Evolutionary conservation across 805 yeast species (phyloP), one percentile per base, ranked within the genome.

Genomic region (Naumovozyma dairenensis): DNA sequence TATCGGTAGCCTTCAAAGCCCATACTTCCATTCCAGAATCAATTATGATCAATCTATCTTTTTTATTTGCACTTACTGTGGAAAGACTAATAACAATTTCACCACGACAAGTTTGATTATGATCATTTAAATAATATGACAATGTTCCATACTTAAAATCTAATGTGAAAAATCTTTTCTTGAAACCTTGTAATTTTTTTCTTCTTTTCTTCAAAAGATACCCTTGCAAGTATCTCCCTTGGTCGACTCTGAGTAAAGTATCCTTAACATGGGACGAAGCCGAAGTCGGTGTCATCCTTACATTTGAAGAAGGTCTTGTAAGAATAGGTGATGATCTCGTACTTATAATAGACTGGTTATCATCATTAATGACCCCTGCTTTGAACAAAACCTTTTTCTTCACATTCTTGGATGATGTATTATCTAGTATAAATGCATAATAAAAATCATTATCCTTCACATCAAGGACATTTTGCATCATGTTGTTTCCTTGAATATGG

Each of bases 11-110:
- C 47, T 81, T 83, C 39, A 89, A 64, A 25, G 74, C 76, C 97
- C 97, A 89, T 7, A 82, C 77, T 54, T 89, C 97, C 75, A 89
- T 77, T 2, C 97, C 97, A 0, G 96, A 85, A 55, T 92, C 96
- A 38, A 92, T 71, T 29, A 80, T 76, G 28, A 92, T 76, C 48
- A 82, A 79, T 34, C 72, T 61, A 16, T 74, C 72, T 37, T 71
- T 71, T 17, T 73, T 66, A 46, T 79, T 79, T 0, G 94, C 94
- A 36, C 87, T 73, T 2, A 92, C 76, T n/a, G 81, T 81, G 3
- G 94, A 77, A 31, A 80, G 69, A 34, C 72, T 74, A 31, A 92
- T 74, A 24, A 89, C 93, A 84, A 92, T 85, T 49, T 84, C 86
- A 36, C 98, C 98, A 36, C 97, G 69, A 31, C 59, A 52, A 31